Conservation (phyloP, 345 rosid species). For the Linum tenue region DNA sequence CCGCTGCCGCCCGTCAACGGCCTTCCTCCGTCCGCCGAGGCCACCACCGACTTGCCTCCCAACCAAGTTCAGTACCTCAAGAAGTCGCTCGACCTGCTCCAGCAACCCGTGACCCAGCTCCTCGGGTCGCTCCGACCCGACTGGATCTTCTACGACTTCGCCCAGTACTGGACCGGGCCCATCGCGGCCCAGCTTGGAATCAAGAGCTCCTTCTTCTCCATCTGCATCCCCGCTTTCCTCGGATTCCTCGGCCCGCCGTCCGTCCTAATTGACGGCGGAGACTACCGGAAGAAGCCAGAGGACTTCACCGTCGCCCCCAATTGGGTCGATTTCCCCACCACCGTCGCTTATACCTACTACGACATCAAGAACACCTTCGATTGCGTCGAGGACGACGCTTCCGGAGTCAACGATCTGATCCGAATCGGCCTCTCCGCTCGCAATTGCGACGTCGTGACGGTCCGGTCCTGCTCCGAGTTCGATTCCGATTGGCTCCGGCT, state of each 20-base stretch:
- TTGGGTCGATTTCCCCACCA: conserved; percentile 9
- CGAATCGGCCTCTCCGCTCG: neutral
- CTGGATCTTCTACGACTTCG: conserved; percentile 12
- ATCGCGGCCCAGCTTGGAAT: neutral
- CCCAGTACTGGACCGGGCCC: neutral
- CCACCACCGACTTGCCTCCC: conserved; percentile 7
- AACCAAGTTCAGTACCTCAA: conserved; percentile 7
- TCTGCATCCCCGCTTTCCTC: neutral
- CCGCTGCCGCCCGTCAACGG: neutral
- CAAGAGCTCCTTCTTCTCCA: neutral
- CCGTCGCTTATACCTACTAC: neutral
- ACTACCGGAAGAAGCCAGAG: neutral
- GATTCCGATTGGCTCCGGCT: conserved; percentile 1
- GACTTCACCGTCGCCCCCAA: conserved; percentile 8
- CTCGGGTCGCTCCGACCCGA: neutral
- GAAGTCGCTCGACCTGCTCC: conserved; percentile 6
- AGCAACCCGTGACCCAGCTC: neutral
- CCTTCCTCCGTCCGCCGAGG: conserved; percentile 10
- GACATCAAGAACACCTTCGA: neutral
- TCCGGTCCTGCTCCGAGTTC: neutral
- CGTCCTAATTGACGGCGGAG: neutral
- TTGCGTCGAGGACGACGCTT: neutral
- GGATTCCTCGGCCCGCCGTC: neutral
- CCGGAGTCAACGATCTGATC: neutral
- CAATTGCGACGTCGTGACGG: neutral